Evolutionary conservation across 768 basidiomycete species (phyloP), one percentile per base, ranked within the genome.

Genomic region (Kwoniella sp.): DNA sequence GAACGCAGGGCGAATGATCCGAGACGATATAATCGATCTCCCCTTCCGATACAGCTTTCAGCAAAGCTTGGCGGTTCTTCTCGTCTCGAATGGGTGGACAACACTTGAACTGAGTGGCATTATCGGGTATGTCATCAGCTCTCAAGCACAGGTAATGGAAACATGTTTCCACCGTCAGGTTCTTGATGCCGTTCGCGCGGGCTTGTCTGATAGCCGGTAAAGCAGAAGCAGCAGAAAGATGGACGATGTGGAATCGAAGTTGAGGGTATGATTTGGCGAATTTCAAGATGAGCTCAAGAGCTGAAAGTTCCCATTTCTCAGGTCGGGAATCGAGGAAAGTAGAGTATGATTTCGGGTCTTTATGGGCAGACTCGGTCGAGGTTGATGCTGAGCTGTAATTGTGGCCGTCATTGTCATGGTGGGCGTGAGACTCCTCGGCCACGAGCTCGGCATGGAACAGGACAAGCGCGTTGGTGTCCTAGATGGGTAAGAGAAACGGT

Each of bases 101-200:
- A 76, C 95, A 99, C 78, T 98, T 96, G 84, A 91, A 94, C 78
- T 93, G 88, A 54, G 93, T 88, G 10, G 71, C 70, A 30, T 69
- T 63, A 60, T 84, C 77, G 5, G 91, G 91, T 62, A 96, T 88
- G 51, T 85, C 81, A 58, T 87, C 85, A 0, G 92, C 84, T 44
- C 85, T 82, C 8, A 96, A 85, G 70, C 87, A 87, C 22, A 97
- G 86, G 81, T 99, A 99, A 80, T 99, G 95, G 81, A 95, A 97
- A 80, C 94, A 97, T 0, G 95, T 99, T 83, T 99, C 95, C 54
- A 92, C 91, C 0, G 92, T 92, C 55, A 99, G 82, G 9, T 88
- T 87, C 3, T 80, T 67, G 0, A 88, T 86, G 1, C 85, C 81
- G 1, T 82, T 77, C 71, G 84, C 87, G 1, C 80, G 72, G 3